A percentile compares a stretch with the other conserved stretches of the same genome.
These are phyloP conservation scores for Inosperma sp. DNA, from an alignment of 768 basidiomycete genomes.

Conservation along the genomic window DNA sequence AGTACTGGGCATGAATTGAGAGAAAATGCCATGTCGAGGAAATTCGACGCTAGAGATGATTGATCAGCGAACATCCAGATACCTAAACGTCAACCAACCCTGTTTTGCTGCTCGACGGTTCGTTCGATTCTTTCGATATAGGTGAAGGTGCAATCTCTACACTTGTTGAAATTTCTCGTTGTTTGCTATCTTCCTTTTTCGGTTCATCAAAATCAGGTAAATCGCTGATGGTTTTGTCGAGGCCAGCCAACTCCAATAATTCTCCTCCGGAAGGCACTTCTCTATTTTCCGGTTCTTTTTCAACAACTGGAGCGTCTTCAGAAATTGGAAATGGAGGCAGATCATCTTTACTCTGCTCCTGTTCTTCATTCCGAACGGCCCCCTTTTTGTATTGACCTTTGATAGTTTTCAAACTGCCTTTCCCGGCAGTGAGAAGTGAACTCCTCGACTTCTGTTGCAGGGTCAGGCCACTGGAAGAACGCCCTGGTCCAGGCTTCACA, in stretches of 20 bases:
- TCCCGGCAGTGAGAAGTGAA: slow-evolving; percentile 51
- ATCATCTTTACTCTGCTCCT: slow-evolving; percentile 4
- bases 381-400: slow-evolving; percentile 38
- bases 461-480: slow-evolving; percentile 42
- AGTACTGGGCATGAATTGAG: background rate
- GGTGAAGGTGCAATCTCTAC: background rate
- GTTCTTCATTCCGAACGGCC: slow-evolving; percentile 18
- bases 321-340: slow-evolving; percentile 9
- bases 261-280: slow-evolving; percentile 26
- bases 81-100: background rate
- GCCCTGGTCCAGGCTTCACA: slow-evolving; percentile 47
- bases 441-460: slow-evolving; percentile 34
- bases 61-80: background rate
- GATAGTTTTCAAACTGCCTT: slow-evolving; percentile 47
- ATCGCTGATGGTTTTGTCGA: slow-evolving; percentile 13
- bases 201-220: slow-evolving; percentile 62
- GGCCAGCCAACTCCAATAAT: slow-evolving; percentile 48
- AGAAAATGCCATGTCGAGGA: background rate
- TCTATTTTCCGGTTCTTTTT: background rate
- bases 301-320: background rate
- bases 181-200: slow-evolving; percentile 16
- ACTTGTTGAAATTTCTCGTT: background rate
- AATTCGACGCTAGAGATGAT: background rate
- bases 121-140: background rate
- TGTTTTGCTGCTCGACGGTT: background rate